Evolutionary conservation across 345 rosid species (phyloP).

Genomic region (Bruguiera parviflora): DNA sequence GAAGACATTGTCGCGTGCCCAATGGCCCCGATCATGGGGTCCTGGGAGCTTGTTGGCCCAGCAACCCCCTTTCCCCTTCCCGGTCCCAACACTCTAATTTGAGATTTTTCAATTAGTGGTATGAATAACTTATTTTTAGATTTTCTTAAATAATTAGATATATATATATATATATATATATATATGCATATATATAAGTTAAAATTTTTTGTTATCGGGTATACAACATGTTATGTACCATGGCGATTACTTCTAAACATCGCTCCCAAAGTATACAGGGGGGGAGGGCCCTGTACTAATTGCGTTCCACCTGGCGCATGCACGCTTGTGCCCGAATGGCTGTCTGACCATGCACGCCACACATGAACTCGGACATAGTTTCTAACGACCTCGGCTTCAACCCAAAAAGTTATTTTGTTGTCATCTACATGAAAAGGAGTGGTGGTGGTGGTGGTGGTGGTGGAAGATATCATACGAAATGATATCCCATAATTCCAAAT

Average conservation of each 20-base stretch:
- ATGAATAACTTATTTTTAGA: background rate
- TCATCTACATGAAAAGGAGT: slow-evolving; percentile 1
- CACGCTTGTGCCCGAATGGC: slow-evolving; percentile 2
- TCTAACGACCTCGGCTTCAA: slow-evolving; percentile 21
- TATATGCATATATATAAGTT: no score
- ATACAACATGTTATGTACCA: no score
- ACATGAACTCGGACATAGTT: background rate
- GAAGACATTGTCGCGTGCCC: background rate
- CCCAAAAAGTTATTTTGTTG: slow-evolving; percentile 14
- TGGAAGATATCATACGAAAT: slow-evolving; percentile 26
- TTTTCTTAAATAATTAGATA: no score
- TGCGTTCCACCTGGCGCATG: background rate
- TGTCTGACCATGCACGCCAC: slow-evolving; percentile 16
- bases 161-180: no score
- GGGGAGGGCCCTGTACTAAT: no score
- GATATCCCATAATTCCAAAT: slow-evolving; percentile 18
- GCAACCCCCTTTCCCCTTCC: background rate
- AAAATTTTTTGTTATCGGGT: no score
- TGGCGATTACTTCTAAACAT: no score
- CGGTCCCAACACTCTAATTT: background rate
- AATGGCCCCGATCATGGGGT: background rate
- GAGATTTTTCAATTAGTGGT: background rate
- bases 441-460: slow-evolving; percentile 23
- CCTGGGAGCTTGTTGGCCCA: background rate
- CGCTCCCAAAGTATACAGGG: background rate